Evolutionary conservation across 129 eudicot genomes (phyloP).

Genomic region (Chrysanthemum lavandulifolium): DNA sequence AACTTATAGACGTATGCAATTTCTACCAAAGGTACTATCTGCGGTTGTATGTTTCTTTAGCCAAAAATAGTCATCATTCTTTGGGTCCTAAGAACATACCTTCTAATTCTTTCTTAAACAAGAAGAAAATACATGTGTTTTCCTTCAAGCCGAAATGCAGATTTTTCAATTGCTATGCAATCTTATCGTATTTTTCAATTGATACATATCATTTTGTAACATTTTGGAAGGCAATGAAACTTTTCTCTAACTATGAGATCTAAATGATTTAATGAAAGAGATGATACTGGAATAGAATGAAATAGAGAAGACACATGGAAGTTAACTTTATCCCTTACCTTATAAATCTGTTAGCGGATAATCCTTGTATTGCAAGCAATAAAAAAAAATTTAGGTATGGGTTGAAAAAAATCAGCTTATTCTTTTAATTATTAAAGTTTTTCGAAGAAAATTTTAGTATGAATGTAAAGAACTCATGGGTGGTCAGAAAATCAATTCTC

Average conservation of each 20-base stretch:
- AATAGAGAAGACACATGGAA: too few relatives aligned
- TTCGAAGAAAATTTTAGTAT: neutral
- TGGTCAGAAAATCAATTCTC: neutral
- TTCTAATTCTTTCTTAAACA: neutral
- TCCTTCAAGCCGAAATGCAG: neutral
- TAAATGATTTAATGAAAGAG: slow-evolving; percentile 8
- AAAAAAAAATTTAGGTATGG: neutral
- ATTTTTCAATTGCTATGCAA: neutral
- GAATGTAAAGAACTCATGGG: slow-evolving; percentile 5
- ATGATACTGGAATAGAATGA: too few relatives aligned
- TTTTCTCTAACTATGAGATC: neutral
- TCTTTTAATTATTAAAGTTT: neutral
- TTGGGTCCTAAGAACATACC: neutral
- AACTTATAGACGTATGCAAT: too few relatives aligned
- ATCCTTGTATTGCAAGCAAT: slow-evolving; percentile 18
- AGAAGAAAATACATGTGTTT: neutral
- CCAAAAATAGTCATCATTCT: too few relatives aligned
- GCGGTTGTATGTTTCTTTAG: neutral
- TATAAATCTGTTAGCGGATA: neutral
- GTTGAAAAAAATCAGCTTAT: neutral
- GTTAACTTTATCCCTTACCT: neutral
- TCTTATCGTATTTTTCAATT: too few relatives aligned
- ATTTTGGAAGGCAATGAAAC: slow-evolving; percentile 1
- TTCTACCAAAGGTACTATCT: too few relatives aligned
- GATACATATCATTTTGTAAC: neutral